Percentiles rank a stretch among this genome's conserved stretches.
Evolutionary conservation across 1,139 yeast genomes (phyloP).

Genomic region (Hansenula sp.): DNA sequence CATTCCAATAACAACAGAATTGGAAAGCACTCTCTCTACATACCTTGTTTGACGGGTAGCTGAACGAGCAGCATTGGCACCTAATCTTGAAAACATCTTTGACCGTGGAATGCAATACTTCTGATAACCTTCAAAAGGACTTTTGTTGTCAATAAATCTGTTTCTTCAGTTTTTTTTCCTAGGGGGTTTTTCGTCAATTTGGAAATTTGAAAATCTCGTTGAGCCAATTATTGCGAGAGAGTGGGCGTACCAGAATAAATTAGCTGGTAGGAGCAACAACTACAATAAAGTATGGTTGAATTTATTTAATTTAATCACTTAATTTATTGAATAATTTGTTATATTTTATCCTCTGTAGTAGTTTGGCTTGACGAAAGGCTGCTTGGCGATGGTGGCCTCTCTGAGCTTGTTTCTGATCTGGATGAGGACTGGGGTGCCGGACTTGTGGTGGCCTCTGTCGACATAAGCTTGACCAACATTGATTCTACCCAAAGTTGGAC

Average conservation of each 20-base stretch:
- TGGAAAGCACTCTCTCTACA: conserved; percentile 27
- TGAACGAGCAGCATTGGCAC: conserved; percentile 56
- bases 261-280: neutral
- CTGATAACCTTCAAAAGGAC: neutral
- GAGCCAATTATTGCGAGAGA: neutral
- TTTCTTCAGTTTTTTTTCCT: conserved; percentile 1
- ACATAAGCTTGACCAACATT: conserved; percentile 93
- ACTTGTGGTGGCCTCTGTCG: conserved; percentile 65
- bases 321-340: too few relatives aligned
- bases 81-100: conserved; percentile 63
- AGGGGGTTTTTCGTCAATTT: conserved; percentile 2
- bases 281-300: neutral
- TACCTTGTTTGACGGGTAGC: conserved; percentile 49
- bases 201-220: neutral
- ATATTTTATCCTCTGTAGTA: conserved; percentile 46
- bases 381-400: conserved; percentile 66
- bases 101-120: neutral
- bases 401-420: conserved; percentile 82
- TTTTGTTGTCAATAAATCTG: neutral
- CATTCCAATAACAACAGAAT: neutral
- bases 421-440: conserved; percentile 69
- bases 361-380: conserved; percentile 78
- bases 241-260: neutral
- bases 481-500: conserved; percentile 68
- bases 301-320: too few relatives aligned